These are phyloP conservation scores for Vaccinium myrtillus DNA, from an alignment of 148 eudicot genomes.

Conservation along the genomic window DNA sequence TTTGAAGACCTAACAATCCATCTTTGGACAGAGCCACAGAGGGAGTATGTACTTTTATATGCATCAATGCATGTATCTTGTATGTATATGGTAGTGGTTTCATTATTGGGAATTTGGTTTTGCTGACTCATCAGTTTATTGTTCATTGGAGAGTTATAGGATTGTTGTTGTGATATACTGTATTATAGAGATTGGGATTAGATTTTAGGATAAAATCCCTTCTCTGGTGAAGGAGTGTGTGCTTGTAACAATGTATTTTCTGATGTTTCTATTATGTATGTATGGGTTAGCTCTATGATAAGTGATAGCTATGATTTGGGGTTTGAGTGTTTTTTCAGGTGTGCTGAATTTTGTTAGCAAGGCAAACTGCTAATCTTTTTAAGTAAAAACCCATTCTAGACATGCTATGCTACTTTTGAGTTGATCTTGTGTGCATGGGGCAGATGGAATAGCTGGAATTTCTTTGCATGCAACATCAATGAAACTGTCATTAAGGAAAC, in stretches of 20 bases:
- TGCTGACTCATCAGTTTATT: background rate
- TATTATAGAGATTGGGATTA: background rate
- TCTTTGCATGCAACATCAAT: conserved; percentile 77
- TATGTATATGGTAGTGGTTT: background rate
- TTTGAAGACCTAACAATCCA: too few species aligned
- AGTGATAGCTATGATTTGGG: background rate
- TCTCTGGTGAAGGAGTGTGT: background rate
- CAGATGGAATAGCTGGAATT: conserved; percentile 99
- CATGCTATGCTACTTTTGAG: background rate
- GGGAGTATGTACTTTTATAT: background rate
- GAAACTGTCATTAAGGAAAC: conserved; percentile 88
- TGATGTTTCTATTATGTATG: background rate
- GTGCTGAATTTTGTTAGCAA: conserved; percentile 1
- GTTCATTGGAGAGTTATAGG: background rate
- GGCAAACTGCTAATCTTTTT: background rate
- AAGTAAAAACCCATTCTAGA: background rate
- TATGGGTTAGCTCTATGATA: background rate
- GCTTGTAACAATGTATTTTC: background rate
- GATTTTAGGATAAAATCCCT: background rate
- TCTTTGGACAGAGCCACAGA: background rate
- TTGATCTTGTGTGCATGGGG: conserved; percentile 22
- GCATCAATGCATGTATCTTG: background rate
- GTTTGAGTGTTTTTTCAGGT: background rate
- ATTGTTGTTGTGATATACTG: background rate
- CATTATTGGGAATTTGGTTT: background rate